phyloP scores from a whole-genome alignment of 1,139 yeast species.

The Petasospora fabianii region DNA sequence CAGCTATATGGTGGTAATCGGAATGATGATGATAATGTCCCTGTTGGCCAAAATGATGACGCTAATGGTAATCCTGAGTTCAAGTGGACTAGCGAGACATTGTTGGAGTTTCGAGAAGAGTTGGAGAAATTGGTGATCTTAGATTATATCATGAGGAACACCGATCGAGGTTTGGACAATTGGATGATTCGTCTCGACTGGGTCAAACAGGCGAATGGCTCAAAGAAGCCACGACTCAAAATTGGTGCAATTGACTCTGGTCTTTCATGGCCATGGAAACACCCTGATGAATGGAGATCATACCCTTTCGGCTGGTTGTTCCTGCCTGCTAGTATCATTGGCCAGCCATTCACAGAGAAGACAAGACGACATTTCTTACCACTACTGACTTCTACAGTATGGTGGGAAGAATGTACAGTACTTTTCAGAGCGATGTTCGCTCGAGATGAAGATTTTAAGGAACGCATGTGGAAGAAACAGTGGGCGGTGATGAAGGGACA shows the following conservation, averaged over 20 bases:
- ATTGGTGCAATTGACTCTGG: slow-evolving; percentile 80
- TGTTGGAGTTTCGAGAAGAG: slow-evolving; percentile 56
- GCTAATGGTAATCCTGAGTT: slow-evolving; percentile 31
- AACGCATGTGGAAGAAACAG: slow-evolving; percentile 65
- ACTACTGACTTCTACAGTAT: slow-evolving; percentile 52
- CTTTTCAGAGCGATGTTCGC: slow-evolving; percentile 47
- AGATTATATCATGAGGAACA: slow-evolving; percentile 71
- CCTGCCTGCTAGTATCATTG: slow-evolving; percentile 59
- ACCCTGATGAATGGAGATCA: slow-evolving; percentile 79
- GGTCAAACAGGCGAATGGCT: slow-evolving; percentile 29
- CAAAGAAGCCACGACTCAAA: slow-evolving; percentile 39
- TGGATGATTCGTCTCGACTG: slow-evolving; percentile 71
- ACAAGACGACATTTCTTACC: slow-evolving; percentile 60
- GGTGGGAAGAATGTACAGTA: slow-evolving; percentile 67
- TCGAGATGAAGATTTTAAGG: slow-evolving; percentile 59
- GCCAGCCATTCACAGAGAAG: slow-evolving; percentile 59
- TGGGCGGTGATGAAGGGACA: slow-evolving; percentile 75
- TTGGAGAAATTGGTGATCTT: slow-evolving; percentile 66
- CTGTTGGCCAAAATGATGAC: neutral
- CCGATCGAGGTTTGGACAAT: slow-evolving; percentile 72
- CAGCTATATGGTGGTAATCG: slow-evolving; percentile 6
- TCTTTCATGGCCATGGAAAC: slow-evolving; percentile 76
- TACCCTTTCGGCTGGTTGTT: slow-evolving; percentile 81
- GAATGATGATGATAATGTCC: neutral
- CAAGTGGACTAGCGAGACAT: slow-evolving; percentile 50